Evolutionary conservation across 495 filamentous ascomycete species (phyloP), one percentile per base, ranked within the genome.

Genomic region (Letharia lupina): DNA sequence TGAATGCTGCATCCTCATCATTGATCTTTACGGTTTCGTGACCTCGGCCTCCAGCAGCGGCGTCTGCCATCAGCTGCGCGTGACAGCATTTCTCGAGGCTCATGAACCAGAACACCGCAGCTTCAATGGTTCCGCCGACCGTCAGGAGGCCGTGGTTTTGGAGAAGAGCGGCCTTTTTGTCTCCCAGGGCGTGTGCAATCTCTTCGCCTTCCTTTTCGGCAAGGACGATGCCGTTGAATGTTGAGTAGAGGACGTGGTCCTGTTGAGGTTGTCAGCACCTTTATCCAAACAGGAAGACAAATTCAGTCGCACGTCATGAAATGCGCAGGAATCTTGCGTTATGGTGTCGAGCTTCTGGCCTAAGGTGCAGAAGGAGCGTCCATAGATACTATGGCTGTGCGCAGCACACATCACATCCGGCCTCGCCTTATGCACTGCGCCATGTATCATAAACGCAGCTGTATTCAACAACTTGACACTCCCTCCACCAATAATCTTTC

Each of bases 1-100:
- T 91, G 62, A 80, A 88, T 31, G 71, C 78, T 13, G 89, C 89
- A 73, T 91, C 86, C 35, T 84, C 82, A 1, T 89, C 85, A 23
- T 79, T 76, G 68, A 93, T 87, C 74, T 87, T 88, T 50, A 89
- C 73, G 3, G 87, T 89, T 70, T 79, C 73, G 1, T 80, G 81
- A 5, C 89, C 89, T 2, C 84, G 77, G 10, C 87, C 88, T 0
- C 73, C 78, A 12, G 88, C 88, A 6, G 89, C 89, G 1, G 89
- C 89, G 73, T 93, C 89, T 7, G 89, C 89, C 65, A 91, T 68
- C 42, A 93, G 73, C 74, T 92, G 89, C n/a, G 83, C 81, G 70
- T 91, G 83, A 71, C 89, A 91, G 73, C 85, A 89, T 68, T 85
- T 89, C 67, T 91, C 89, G 66, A 93, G 70, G 61, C 82, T 86